phyloP scores from a whole-genome alignment of 257 asterid genomes.

The Misopates orontium region DNA sequence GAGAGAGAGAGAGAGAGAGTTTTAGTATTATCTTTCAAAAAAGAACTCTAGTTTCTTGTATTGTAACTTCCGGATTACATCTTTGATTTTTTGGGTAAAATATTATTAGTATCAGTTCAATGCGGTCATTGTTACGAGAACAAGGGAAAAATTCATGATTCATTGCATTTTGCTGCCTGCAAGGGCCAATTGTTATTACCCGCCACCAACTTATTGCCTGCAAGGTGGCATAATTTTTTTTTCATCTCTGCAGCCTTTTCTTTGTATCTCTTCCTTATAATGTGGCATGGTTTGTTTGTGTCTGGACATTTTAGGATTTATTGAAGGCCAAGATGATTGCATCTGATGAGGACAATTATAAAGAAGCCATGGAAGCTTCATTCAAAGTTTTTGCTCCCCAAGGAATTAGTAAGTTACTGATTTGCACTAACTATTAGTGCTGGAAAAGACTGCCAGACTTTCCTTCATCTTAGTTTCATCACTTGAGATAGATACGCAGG shows the following conservation, averaged over 20 bases:
- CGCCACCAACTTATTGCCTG: too few relatives aligned
- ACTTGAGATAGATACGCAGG: neutral
- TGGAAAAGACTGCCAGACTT: neutral
- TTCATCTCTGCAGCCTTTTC: conserved; percentile 3
- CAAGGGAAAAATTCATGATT: too few relatives aligned
- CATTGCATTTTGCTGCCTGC: too few relatives aligned
- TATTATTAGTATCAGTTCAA: too few relatives aligned
- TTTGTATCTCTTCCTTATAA: conserved; percentile 25
- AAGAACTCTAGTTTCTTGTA: too few relatives aligned
- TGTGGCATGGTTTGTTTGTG: conserved; percentile 33
- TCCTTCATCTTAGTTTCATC: neutral
- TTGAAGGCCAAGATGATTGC: conserved; percentile 78
- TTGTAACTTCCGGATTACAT: too few relatives aligned
- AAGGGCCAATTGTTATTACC: too few relatives aligned
- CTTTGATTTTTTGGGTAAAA: too few relatives aligned
- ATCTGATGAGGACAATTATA: conserved; percentile 88
- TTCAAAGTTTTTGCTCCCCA: conserved; percentile 80
- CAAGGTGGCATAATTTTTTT: too few relatives aligned
- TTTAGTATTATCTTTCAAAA: too few relatives aligned
- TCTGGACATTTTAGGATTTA: conserved; percentile 56
- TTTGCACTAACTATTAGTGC: neutral
- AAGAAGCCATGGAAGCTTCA: conserved; percentile 92
- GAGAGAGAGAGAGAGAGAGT: too few relatives aligned
- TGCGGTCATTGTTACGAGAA: too few relatives aligned
- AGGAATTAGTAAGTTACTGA: conserved; percentile 79